Percentiles rank a stretch among this genome's conserved stretches.
phyloP scores from a whole-genome alignment of 345 rosid genomes.

The Viola odorata region DNA sequence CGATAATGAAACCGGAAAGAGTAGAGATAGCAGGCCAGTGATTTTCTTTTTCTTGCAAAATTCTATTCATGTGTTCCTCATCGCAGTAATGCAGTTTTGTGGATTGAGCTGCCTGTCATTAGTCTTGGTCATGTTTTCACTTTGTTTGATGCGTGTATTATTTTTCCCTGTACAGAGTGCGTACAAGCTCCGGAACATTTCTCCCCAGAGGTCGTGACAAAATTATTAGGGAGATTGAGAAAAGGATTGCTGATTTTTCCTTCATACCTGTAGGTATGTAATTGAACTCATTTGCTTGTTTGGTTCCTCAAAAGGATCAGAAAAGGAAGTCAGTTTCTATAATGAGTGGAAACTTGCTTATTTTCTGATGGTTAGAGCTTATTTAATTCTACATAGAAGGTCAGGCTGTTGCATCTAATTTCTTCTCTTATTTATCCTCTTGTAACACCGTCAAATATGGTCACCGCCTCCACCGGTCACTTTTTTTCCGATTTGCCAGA shows the following conservation, averaged over 20 bases:
- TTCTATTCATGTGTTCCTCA: not conserved
- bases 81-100: not conserved
- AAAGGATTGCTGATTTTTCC: conserved; percentile 79
- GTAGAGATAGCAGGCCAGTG: conserved; percentile 75
- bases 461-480: not conserved
- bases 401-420: not conserved
- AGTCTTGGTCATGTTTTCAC: conserved; percentile 2
- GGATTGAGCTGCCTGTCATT: not conserved
- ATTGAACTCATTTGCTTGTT: conserved; percentile 8
- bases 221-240: conserved; percentile 64
- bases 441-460: too few species aligned
- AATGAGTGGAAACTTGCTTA: not conserved
- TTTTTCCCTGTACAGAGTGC: conserved; percentile 48
- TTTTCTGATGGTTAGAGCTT: too few species aligned
- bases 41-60: not conserved
- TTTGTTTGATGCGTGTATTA: not conserved
- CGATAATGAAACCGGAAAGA: conserved; percentile 77
- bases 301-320: not conserved
- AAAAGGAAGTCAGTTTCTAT: not conserved
- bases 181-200: conserved; percentile 89
- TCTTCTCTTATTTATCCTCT: too few species aligned
- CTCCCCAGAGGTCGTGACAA: conserved; percentile 74
- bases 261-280: conserved; percentile 81
- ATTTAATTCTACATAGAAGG: not conserved
- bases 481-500: too few species aligned